A percentile compares a stretch with the other conserved stretches of the same genome.
Evolutionary conservation across 1,139 yeast genomes (phyloP).

Genomic region (Ashbya aceris): DNA sequence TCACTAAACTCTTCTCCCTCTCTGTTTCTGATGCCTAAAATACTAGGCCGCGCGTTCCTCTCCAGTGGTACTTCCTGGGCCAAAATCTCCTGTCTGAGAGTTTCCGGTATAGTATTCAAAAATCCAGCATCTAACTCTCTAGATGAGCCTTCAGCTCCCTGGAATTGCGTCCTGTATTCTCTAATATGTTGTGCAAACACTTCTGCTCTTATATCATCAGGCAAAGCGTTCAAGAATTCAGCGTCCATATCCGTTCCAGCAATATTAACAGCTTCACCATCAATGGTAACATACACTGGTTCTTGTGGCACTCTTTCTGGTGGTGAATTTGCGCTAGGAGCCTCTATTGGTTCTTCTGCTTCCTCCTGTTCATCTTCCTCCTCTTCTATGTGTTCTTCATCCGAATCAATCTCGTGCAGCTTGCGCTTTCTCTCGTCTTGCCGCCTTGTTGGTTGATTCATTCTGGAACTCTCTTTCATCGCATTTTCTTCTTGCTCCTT

Average conservation of each 20-base stretch:
- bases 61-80: constrained; percentile 55
- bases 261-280: constrained; percentile 74
- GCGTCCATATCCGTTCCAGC: constrained; percentile 90
- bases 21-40: constrained; percentile 17
- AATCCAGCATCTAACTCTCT: constrained; percentile 78
- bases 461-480: background rate
- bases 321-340: constrained; percentile 8
- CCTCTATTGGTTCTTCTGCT: constrained; percentile 9
- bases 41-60: constrained; percentile 20
- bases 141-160: constrained; percentile 36
- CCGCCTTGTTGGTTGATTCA: constrained; percentile 12
- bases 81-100: constrained; percentile 61
- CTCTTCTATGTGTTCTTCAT: constrained; percentile 13
- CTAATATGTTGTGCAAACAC: constrained; percentile 81
- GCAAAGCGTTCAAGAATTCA: constrained; percentile 80
- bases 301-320: constrained; percentile 19
- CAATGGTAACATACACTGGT: constrained; percentile 66
- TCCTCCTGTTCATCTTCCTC: constrained; percentile 17
- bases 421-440: constrained; percentile 23
- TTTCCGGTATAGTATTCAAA: constrained; percentile 71
- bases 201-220: constrained; percentile 89
- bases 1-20: constrained; percentile 19
- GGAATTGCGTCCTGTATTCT: constrained; percentile 45
- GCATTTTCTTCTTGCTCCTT: constrained; percentile 15
- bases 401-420: constrained; percentile 32